Evolutionary conservation across 306 rosid genomes (phyloP), one percentile per base, ranked within the genome.

Genomic region (Casuarina equisetifolia): DNA sequence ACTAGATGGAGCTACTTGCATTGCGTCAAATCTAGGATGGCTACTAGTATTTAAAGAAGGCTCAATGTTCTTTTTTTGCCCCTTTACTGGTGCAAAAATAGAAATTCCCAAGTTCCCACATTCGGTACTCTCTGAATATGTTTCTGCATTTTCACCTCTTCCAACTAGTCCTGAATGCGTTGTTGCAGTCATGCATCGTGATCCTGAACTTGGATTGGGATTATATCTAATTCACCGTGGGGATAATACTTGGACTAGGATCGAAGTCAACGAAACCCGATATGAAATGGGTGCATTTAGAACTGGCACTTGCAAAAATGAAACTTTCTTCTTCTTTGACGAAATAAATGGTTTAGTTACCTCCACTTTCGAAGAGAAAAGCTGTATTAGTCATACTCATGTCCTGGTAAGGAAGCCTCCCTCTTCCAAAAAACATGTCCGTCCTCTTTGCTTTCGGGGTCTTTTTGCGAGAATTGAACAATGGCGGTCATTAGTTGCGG

Each of bases 11-110:
- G 80, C 79, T 45, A 77, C 82, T 55, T 77, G 82, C 80, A 73
- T 82, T 17, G 82, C 79, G 7, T 77, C 85, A 2, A 49, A 64
- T 54, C 49, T 52, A 74, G 85, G 82, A 66, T 82, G 84, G 84
- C 75, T 82, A 35, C 82, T 82, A 4, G 4, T 81, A 36, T 71
- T 51, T 72, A 15, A 40, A 36, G n/a, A 70, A 39, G 69, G 80
- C 48, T 50, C 76, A 42, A 15, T 62, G 58, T 76, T 81, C 66
- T 81, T 81, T 59, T 61, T 70, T 15, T 76, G 80, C 59, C 80
- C 84, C 16, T 76, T 81, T 73, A 57, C 84, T 17, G 3, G 57
- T 5, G 72, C 74, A 12, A 76, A 53, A 49, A 81, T 76, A 63
- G 68, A 71, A 13, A 54, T 81, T 66, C 85, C 85, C 13, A 19